Base-by-base conservation (phyloP, 352 stramenopile species). In the Detonula confervacea region DNA sequence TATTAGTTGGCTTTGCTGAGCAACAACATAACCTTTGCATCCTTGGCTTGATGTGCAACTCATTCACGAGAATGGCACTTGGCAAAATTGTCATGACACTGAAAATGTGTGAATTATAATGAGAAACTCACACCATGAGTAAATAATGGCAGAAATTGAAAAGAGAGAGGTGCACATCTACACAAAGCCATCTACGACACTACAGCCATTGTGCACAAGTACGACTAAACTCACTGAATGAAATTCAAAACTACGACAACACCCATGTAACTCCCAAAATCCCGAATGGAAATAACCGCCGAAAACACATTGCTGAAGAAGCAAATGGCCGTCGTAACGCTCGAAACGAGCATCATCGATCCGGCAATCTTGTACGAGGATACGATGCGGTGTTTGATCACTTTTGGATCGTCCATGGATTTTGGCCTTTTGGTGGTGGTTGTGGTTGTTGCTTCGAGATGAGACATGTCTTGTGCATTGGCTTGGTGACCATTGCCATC, bases 341-440 rank as follows among this genome's bases (percentile, higher is more conserved):
- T 74, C 0, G 71, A 80, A 2, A 80, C 61, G 7, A 80, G 46
- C 71, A 80, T 65, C 71, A 80, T 80, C 42, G 61, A 74, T 33
- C 71, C 71, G 11, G 71, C 71, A 16, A 37, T 80, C 49, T 59
- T 74, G 20, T 80, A 80, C 3, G 71, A 22, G 9, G 62, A 66
- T 62, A 73, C 29, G 61, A 80, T 80, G 3, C 64, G 20, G 27
- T 67, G 2, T 8, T 55, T 57, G 44, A 80, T 74, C 44, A 68
- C 14, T 30, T 65, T 22, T 24, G 49, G 35, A 18, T 73, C 70
- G 11, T 73, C 27, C 24, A 2, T 46, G 35, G 60, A 18, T 49
- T 9, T 27, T 18, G 12, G n/a, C n/a, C n/a, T n/a, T n/a, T n/a
- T n/a, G n/a, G n/a, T n/a, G n/a, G n/a, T n/a, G n/a, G n/a, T n/a